Conservation (phyloP, 306 rosid species). For the Prunus fruticosa region DNA sequence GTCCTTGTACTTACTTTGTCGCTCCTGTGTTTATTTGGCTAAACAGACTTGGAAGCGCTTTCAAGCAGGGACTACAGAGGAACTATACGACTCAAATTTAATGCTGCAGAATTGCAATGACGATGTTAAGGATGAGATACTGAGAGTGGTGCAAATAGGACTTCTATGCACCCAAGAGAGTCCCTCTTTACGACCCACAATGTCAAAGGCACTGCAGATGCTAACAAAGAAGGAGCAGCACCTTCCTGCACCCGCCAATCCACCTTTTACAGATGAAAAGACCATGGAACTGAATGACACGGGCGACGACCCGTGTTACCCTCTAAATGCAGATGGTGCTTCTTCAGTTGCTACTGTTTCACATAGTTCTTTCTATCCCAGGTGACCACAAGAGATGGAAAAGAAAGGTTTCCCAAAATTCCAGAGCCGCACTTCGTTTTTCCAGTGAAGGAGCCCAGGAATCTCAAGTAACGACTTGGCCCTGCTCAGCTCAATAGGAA, state of each 20-base stretch:
- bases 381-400: constrained; percentile 36
- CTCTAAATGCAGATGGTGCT: constrained; percentile 29
- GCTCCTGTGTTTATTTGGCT: constrained; percentile 15
- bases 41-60: constrained; percentile 85
- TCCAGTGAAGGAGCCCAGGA: not conserved
- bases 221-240: constrained; percentile 57
- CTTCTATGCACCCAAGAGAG: constrained; percentile 88
- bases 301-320: constrained; percentile 40
- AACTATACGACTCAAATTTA: constrained; percentile 67
- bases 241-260: constrained; percentile 74
- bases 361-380: constrained; percentile 66
- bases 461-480: not conserved
- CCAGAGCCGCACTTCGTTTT: not conserved
- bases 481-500: constrained; percentile 1
- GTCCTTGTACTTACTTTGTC: constrained; percentile 9
- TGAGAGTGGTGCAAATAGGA: constrained; percentile 76
- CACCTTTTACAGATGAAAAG: constrained; percentile 82
- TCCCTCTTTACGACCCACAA: constrained; percentile 64
- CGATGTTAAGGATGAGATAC: constrained; percentile 39
- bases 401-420: not conserved
- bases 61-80: constrained; percentile 54
- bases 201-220: constrained; percentile 78
- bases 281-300: constrained; percentile 76
- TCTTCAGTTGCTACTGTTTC: constrained; percentile 66
- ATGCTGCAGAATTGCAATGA: constrained; percentile 39